Evolutionary conservation across 2,329 filamentous ascomycete genomes (phyloP).

Genomic region (Anisogramma anomala): DNA sequence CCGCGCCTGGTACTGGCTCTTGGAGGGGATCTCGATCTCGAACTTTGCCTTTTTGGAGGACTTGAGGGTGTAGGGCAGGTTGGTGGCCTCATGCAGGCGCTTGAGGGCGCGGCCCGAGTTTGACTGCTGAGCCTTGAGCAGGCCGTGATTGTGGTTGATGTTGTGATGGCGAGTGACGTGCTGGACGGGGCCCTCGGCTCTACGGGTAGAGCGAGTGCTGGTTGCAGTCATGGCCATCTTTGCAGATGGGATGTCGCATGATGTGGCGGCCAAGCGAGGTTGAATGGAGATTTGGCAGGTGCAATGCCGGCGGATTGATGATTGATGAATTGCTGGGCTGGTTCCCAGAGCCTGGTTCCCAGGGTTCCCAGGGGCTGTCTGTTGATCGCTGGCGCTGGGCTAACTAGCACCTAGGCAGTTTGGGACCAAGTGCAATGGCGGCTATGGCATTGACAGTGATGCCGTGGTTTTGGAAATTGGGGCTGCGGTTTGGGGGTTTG

Average conservation of each 20-base stretch:
- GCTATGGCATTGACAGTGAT: too few relatives aligned
- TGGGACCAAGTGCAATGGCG: too few relatives aligned
- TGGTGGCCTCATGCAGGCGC: constrained; percentile 14
- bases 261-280: constrained; percentile 2
- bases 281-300: too few relatives aligned
- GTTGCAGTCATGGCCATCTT: constrained; percentile 16
- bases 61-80: constrained; percentile 14
- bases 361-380: too few relatives aligned
- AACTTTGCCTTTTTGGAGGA: constrained; percentile 13
- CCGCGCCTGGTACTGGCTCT: constrained; percentile 13
- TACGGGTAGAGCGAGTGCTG: constrained; percentile 16
- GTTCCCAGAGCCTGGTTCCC: too few relatives aligned
- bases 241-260: constrained; percentile 14
- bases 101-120: constrained; percentile 14
- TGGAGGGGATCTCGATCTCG: constrained; percentile 14
- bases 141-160: constrained; percentile 5
- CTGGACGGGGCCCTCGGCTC: constrained; percentile 14
- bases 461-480: too few relatives aligned
- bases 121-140: constrained; percentile 4
- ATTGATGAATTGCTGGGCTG: too few relatives aligned
- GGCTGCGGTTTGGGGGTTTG: too few relatives aligned
- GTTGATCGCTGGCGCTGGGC: too few relatives aligned
- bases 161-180: constrained; percentile 12
- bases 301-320: too few relatives aligned
- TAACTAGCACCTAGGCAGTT: too few relatives aligned